Conservation (phyloP, 164 flowering plant genomes). For the Aristolochia californica region DNA sequence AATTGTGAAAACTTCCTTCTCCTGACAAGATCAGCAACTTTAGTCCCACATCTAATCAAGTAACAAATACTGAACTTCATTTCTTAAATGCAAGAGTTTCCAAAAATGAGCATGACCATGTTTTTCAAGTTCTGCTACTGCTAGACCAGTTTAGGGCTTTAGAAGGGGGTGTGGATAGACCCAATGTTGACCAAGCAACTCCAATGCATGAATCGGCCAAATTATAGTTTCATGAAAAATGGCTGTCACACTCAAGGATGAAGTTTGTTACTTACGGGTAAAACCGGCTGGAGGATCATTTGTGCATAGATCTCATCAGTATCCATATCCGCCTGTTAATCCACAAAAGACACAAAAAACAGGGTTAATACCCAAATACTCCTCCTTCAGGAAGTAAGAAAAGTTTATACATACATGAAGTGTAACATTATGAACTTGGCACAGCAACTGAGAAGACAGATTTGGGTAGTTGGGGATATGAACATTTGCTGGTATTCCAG, state of each 20-base stretch:
- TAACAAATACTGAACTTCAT: neutral
- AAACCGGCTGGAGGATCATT: conserved; percentile 95
- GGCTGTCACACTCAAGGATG: neutral
- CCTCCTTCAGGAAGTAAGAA: neutral
- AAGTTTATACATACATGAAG: conserved; percentile 56
- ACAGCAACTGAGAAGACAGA: conserved; percentile 79
- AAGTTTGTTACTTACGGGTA: conserved; percentile 48
- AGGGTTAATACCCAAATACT: neutral
- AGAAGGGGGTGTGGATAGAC: too few species aligned
- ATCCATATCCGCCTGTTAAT: conserved; percentile 77
- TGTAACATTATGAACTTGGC: conserved; percentile 92
- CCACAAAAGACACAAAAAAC: neutral
- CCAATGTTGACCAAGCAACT: neutral
- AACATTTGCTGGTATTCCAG: conserved; percentile 62
- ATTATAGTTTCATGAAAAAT: neutral
- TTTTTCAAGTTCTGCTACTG: too few species aligned
- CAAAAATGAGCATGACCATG: neutral
- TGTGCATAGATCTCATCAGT: conserved; percentile 97
- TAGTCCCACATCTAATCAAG: neutral
- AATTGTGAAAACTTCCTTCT: conserved; percentile 66
- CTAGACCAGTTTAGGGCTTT: too few species aligned
- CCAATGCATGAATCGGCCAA: neutral
- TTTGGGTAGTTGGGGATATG: conserved; percentile 90
- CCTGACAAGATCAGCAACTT: conserved; percentile 28
- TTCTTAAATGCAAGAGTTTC: neutral